Evolutionary conservation across 164 flowering plant species (phyloP).

Genomic region (Piper betle): DNA sequence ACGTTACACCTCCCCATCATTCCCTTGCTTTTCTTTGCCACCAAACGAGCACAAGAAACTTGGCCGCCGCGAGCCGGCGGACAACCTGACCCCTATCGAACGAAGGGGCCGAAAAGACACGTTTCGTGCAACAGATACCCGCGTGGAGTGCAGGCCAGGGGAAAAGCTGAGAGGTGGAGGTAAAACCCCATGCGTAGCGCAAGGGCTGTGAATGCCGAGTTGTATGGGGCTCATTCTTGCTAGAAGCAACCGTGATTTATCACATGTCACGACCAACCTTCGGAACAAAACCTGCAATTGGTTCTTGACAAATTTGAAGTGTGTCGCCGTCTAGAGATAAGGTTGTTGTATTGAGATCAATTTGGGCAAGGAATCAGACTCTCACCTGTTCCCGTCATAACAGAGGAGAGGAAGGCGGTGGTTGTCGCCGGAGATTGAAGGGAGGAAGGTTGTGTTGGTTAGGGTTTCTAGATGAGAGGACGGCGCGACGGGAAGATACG

Average conservation of each 20-base stretch:
- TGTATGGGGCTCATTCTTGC: neutral
- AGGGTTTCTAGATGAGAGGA: too few species aligned
- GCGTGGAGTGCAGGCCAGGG: slow-evolving; percentile 4
- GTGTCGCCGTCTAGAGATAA: too few species aligned
- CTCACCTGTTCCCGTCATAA: too few species aligned
- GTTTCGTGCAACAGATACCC: slow-evolving; percentile 4
- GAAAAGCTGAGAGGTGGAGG: neutral
- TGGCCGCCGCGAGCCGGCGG: slow-evolving; percentile 2
- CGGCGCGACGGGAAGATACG: too few species aligned
- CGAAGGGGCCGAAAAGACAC: slow-evolving; percentile 2
- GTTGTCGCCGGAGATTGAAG: too few species aligned
- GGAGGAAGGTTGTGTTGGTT: too few species aligned
- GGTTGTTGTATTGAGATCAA: too few species aligned
- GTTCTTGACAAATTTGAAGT: too few species aligned
- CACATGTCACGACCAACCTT: neutral
- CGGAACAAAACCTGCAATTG: too few species aligned
- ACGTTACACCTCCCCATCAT: slow-evolving; percentile 1
- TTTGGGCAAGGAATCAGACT: too few species aligned
- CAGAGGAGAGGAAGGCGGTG: too few species aligned
- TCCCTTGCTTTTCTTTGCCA: slow-evolving; percentile 38
- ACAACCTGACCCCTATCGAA: slow-evolving; percentile 6
- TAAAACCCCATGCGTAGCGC: neutral
- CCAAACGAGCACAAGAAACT: slow-evolving; percentile 35
- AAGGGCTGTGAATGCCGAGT: neutral
- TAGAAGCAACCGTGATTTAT: neutral